phyloP scores from a whole-genome alignment of 768 basidiomycete species.

The Hypholoma sublateritium region DNA sequence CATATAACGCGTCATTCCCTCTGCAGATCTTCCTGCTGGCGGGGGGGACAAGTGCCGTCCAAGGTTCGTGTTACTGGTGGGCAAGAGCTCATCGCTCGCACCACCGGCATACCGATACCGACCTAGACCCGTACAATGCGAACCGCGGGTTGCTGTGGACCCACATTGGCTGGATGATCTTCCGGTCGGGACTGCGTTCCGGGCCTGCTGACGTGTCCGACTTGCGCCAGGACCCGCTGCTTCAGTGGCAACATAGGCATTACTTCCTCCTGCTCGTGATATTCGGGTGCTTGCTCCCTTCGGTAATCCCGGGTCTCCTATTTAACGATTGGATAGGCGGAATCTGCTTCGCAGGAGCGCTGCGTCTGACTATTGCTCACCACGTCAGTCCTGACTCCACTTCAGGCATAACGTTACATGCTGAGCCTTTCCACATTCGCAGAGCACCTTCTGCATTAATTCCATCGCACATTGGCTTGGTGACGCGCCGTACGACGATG shows the following conservation, averaged over 20 bases:
- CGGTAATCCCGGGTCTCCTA: conserved; percentile 63
- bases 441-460: conserved; percentile 90
- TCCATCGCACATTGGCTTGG: conserved; percentile 87
- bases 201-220: conserved; percentile 75
- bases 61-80: conserved; percentile 91
- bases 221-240: conserved; percentile 63
- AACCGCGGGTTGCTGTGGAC: conserved; percentile 78
- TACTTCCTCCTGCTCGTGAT: conserved; percentile 62
- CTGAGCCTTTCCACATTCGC: conserved; percentile 6
- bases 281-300: conserved; percentile 74
- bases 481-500: conserved; percentile 80
- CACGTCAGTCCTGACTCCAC: conserved; percentile 52
- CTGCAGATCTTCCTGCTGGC: conserved; percentile 70
- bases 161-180: conserved; percentile 83
- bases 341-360: conserved; percentile 71
- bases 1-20: conserved; percentile 73
- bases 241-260: conserved; percentile 77
- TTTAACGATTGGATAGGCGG: conserved; percentile 82
- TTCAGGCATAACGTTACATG: not conserved
- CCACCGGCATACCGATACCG: conserved; percentile 83
- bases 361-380: conserved; percentile 74
- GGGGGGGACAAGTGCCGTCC: conserved; percentile 80
- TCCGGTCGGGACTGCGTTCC: conserved; percentile 71
- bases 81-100: conserved; percentile 80
- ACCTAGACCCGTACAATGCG: conserved; percentile 82